Evolutionary conservation across 495 filamentous ascomycete genomes (phyloP), one percentile per base, ranked within the genome.

Genomic region (Penicillium bovifimosum): DNA sequence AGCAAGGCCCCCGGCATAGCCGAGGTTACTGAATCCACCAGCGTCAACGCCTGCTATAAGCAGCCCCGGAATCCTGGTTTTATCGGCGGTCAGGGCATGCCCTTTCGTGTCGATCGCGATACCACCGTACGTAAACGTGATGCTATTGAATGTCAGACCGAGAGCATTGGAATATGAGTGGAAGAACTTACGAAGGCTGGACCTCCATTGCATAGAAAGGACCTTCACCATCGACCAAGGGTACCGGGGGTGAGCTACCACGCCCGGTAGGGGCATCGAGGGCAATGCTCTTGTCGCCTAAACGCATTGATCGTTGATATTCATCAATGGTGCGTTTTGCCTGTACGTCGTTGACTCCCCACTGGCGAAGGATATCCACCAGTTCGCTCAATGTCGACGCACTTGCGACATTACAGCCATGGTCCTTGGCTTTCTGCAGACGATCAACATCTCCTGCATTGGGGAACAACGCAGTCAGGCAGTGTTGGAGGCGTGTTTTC

Each of bases 111-210:
- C 56, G 16, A 66, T 60, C 1, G 35, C 36, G 5, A 64, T 58
- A 1, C 58, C 63, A 3, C 63, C 61, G 17, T 64, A 66, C 5
- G 63, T 64, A 36, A 66, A 66, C 9, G 63, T 66, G 28, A 63
- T 61, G 1, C 63, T 64, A 26, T 20, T 3, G 26, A n/a, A 42
- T 18, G 18, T 41, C 4, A 53, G 28, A n/a, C 9, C 13, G 8
- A 6, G 11, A 24, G 6, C 28, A 39, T 10, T 26, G 13, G 8
- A 36, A 8, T 2, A n/a, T 6, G 16, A 29, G 2, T n/a, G 39
- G 8, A 9, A 28, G 2, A 8, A 52, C 58, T 31, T 58, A 61
- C 60, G 63, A 66, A 47, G 63, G 60, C 27, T 66, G 63, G 9
- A 66, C 58, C 41, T 66, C 60, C 53, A 64, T 66, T 5, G 52